Evolutionary conservation across 345 rosid genomes (phyloP), one percentile per base, ranked within the genome.

Genomic region (Populus deltoides): DNA sequence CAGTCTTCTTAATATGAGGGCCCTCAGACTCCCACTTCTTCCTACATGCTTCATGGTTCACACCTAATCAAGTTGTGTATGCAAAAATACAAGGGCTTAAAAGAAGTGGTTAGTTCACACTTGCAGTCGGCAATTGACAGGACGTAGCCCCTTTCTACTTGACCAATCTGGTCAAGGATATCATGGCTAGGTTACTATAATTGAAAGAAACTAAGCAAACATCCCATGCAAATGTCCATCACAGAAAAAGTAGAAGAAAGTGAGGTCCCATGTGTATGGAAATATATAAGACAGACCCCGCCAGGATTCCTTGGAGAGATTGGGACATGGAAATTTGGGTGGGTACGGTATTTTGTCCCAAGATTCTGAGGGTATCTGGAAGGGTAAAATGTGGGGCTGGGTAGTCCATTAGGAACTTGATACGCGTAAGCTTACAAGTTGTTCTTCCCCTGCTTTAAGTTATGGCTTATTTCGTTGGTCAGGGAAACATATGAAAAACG

Each of bases 161-260:
- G 35, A 33, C 35, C 35, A 33, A 33, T 41, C 18, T 10, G 27
- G 12, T 22, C 17, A 33, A 51, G 31, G 25, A 15, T 5, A 41
- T 61, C 9, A 61, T 74, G 55, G 22, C 76, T 24, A 38, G 13
- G 33, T 43, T 71, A 53, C 62, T 10, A 35, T 9, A n/a, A 71
- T 65, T 65, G 76, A 65, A 33, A 33, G 0, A 33, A 33, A 33
- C 35, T 33, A 71, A 43, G 72, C 71, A 63, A 70, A 66, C 81
- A 47, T 63, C 71, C 69, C 10, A 9, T 24, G 47, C 43, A 29
- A 17, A 69, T 57, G 16, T 12, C 41, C 59, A 11, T 39, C 35
- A 47, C 62, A 13, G 17, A 29, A 8, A 33, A 18, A 25, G 27
- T 6, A 24, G 43, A 16, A 24, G 57, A 36, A 71, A 63, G 80